Conservation (phyloP, 2,329 filamentous ascomycete genomes). For the Fusarium brachygibbosum region DNA sequence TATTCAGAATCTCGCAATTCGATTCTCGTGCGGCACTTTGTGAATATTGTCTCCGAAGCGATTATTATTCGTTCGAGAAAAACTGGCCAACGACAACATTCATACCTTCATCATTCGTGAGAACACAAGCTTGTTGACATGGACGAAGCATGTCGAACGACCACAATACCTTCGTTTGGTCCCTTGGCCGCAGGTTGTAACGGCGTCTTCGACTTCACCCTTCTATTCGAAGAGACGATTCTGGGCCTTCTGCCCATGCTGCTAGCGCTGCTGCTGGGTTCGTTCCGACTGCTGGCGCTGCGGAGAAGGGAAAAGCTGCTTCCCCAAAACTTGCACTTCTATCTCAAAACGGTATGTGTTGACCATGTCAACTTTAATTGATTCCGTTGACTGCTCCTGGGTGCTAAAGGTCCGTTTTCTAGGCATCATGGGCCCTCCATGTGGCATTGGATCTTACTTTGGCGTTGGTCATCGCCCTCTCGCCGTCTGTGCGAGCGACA, state of each 20-base stretch:
- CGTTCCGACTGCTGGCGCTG: slow-evolving; percentile 7
- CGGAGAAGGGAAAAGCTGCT: slow-evolving; percentile 12
- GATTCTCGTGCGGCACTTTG: slow-evolving; percentile 5
- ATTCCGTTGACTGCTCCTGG: slow-evolving; percentile 7
- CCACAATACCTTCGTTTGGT: slow-evolving; percentile 15
- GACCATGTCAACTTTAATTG: slow-evolving; percentile 10
- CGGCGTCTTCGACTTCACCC: slow-evolving; percentile 16
- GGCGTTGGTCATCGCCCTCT: slow-evolving; percentile 9
- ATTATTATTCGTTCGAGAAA: slow-evolving; percentile 10
- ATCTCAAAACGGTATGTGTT: slow-evolving; percentile 14
- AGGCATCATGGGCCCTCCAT: slow-evolving; percentile 13
- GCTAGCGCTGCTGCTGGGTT: slow-evolving; percentile 6
- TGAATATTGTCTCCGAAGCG: slow-evolving; percentile 9
- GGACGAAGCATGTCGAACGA: slow-evolving; percentile 12
- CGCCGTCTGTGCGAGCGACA: slow-evolving; percentile 11
- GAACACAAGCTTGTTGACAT: slow-evolving; percentile 9
- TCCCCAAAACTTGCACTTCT: slow-evolving; percentile 9
- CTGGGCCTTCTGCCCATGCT: slow-evolving; percentile 16
- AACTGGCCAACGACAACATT: slow-evolving; percentile 10
- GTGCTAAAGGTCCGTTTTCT: slow-evolving; percentile 10
- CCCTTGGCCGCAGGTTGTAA: slow-evolving; percentile 14
- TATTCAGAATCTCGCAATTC: slow-evolving; percentile 10
- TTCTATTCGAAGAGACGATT: slow-evolving; percentile 16
- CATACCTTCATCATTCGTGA: slow-evolving; percentile 9
- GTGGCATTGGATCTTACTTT: slow-evolving; percentile 15